These are phyloP conservation scores for Termitomyces sp. DNA, from an alignment of 768 basidiomycete genomes.

Conservation along the genomic window DNA sequence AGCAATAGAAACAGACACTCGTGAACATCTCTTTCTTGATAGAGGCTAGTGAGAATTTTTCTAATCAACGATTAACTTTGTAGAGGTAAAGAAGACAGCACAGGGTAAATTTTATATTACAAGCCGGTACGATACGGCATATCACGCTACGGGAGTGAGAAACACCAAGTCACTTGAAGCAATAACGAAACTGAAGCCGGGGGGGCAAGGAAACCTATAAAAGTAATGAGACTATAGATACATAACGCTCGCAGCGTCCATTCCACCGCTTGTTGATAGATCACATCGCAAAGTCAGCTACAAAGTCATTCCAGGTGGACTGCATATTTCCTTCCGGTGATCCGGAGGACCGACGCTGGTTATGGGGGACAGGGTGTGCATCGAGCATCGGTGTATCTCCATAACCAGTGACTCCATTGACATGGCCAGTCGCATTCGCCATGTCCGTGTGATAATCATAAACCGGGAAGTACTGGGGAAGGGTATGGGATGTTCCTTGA, in stretches of 20 bases:
- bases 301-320: constrained; percentile 62
- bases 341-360: constrained; percentile 39
- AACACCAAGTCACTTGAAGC: background rate
- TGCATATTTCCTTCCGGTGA: constrained; percentile 62
- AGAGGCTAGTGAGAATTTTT: no score
- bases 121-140: background rate
- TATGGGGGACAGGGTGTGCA: constrained; percentile 30
- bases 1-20: no score
- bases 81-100: background rate
- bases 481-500: constrained; percentile 19
- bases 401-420: constrained; percentile 16
- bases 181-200: background rate
- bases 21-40: no score
- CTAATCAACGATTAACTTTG: background rate
- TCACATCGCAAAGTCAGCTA: constrained; percentile 37
- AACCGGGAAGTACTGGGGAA: constrained; percentile 72
- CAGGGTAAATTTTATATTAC: background rate
- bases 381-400: constrained; percentile 32
- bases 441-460: constrained; percentile 57
- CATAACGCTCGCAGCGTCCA: no score
- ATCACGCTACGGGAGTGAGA: background rate
- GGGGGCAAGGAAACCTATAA: background rate
- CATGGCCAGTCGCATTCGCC: constrained; percentile 14
- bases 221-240: background rate
- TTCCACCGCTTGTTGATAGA: background rate